phyloP scores from a whole-genome alignment of 2,329 filamentous ascomycete species.

The Apiospora rasikravindrae region DNA sequence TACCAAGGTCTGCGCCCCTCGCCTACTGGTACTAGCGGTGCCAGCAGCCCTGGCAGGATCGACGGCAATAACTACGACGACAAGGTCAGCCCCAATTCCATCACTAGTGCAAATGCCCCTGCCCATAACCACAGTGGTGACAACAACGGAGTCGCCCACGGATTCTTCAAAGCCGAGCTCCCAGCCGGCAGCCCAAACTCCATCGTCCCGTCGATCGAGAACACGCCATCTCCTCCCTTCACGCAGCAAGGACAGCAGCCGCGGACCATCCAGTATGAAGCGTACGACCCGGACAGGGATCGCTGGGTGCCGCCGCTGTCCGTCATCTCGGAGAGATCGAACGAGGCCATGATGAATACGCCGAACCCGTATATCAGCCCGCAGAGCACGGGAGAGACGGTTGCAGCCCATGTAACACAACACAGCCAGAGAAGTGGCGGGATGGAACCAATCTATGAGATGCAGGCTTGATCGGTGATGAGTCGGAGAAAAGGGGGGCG shows the following conservation, averaged over 20 bases:
- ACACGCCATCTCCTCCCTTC: no score
- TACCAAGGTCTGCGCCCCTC: not conserved
- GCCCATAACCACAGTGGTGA: not conserved
- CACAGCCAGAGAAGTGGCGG: not conserved
- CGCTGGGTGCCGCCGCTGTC: not conserved
- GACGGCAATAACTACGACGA: not conserved
- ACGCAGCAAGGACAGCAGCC: not conserved
- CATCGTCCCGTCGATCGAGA: not conserved
- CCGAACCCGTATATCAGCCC: not conserved
- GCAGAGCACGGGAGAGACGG: constrained; percentile 1
- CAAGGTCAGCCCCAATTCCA: not conserved
- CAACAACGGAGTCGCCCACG: not conserved
- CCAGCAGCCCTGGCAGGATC: not conserved
- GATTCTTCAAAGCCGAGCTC: not conserved
- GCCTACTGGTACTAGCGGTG: not conserved
- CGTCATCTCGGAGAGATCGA: constrained; percentile 11
- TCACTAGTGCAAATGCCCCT: not conserved
- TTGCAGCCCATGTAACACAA: not conserved
- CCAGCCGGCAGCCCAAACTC: not conserved
- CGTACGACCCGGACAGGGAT: not conserved
- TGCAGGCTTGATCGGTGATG: not conserved
- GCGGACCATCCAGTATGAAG: not conserved
- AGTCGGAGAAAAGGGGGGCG: not conserved
- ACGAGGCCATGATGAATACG: not conserved
- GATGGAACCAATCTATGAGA: not conserved